Percentiles rank a stretch among this genome's conserved stretches.
Evolutionary conservation across 257 asterid species (phyloP).

Genomic region (Solanum tarapatanum): DNA sequence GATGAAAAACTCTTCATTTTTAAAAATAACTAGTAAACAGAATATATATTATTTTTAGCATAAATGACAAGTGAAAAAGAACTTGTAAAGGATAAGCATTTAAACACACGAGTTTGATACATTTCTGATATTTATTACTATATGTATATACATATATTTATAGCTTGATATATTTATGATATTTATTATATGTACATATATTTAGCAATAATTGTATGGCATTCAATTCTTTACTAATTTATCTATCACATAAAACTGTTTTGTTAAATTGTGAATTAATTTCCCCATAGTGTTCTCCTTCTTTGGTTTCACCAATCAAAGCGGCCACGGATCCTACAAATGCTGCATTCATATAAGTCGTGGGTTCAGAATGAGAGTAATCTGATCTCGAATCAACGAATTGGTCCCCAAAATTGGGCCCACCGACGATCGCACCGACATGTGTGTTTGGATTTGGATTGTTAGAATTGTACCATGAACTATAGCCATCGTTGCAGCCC

Average conservation of each 20-base stretch:
- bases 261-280: not conserved
- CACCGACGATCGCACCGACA: slow-evolving; percentile 66
- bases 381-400: slow-evolving; percentile 50
- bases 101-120: not conserved
- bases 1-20: not conserved
- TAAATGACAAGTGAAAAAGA: not conserved
- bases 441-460: slow-evolving; percentile 56
- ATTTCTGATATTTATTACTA: not conserved
- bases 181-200: not conserved
- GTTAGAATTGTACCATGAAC: slow-evolving; percentile 29
- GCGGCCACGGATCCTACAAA: slow-evolving; percentile 53
- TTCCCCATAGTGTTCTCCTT: not conserved
- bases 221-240: not conserved
- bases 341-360: slow-evolving; percentile 70
- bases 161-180: not conserved
- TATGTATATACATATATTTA: not conserved
- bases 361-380: slow-evolving; percentile 49
- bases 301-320: slow-evolving; percentile 16
- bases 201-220: not conserved
- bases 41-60: not conserved
- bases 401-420: slow-evolving; percentile 45
- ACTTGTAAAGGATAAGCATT: not conserved
- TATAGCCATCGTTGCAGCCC: slow-evolving; percentile 38
- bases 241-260: not conserved
- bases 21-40: not conserved